phyloP scores from a whole-genome alignment of 805 yeast species.

The Lachancea quebecensis region DNA sequence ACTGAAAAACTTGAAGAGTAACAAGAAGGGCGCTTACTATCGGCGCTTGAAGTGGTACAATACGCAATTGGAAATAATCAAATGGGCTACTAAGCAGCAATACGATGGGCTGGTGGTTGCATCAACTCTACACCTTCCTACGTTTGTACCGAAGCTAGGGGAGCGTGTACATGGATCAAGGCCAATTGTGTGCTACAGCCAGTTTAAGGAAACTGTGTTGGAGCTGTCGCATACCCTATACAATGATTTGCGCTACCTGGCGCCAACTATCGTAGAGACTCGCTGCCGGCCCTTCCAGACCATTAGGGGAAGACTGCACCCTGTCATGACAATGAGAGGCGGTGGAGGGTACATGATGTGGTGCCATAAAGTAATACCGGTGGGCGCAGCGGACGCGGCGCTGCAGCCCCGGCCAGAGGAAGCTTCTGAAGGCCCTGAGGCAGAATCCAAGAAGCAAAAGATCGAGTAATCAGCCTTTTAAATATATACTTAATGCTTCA shows the following conservation, averaged over 20 bases:
- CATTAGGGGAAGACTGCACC: conserved; percentile 89
- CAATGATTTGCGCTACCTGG: conserved; percentile 63
- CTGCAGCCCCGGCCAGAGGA: conserved; percentile 20
- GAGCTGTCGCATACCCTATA: conserved; percentile 61
- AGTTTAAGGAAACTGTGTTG: conserved; percentile 71
- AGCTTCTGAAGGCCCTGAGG: background rate
- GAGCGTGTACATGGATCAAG: conserved; percentile 75
- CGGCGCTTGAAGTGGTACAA: conserved; percentile 50
- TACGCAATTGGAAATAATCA: conserved; percentile 38
- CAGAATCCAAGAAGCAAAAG: conserved; percentile 9
- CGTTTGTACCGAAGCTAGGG: conserved; percentile 54
- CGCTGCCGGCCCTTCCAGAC: conserved; percentile 86
- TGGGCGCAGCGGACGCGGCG: conserved; percentile 7
- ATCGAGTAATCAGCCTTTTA: conserved; percentile 3
- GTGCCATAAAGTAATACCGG: conserved; percentile 74
- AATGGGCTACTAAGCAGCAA: conserved; percentile 41
- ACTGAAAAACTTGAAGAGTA: conserved; percentile 47
- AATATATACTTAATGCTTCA: conserved; percentile 2
- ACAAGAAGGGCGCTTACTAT: conserved; percentile 58
- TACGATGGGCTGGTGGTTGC: conserved; percentile 75
- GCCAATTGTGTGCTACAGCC: conserved; percentile 76
- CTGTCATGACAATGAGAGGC: conserved; percentile 87
- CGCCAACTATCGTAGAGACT: conserved; percentile 77
- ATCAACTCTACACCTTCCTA: conserved; percentile 62
- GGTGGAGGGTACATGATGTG: conserved; percentile 84